Base-by-base conservation (phyloP, 1,284 basidiomycete genomes). In the Tranzscheliella williamsii region DNA sequence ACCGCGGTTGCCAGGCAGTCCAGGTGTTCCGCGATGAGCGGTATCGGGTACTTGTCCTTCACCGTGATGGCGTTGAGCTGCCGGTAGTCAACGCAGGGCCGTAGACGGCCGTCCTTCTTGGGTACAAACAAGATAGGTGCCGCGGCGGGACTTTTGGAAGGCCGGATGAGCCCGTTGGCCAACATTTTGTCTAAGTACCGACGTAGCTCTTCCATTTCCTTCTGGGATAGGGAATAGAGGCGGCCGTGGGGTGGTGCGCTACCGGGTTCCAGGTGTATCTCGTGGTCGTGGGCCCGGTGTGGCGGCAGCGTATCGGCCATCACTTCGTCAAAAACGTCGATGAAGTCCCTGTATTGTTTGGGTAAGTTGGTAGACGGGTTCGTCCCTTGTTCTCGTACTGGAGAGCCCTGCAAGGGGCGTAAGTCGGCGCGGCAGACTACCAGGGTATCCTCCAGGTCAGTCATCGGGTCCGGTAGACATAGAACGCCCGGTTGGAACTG, bases 1-100 rank as follows among this genome's bases (percentile, higher is more conserved):
- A 12, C 15, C 8, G 45, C 29, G 16, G n/a, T 18, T 5, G 11
- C 13, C 15, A 48, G 21, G 8, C 30, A 23, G 30, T 48, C 24
- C n/a, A 48, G 38, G 22, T 24, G 30, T 24, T 48, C 38, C 13
- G 31, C n/a, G 45, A 48, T 48, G 20, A 40, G 38, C 11, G 45
- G 45, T 12, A 48, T 32, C 13, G 45, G 20, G 38, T 40, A 41
- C 1, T 32, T 37, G 20, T 41, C 24, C 26, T 48, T 48, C 22
- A 39, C 21, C 15, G 43, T 38, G 36, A 38, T 30, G 21, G 16
- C 18, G 29, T 38, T 46, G 35, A 34, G 17, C 18, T 9, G 11
- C 9, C 17, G 32, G 17, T 34, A 34, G 17, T 34, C 32, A 9
- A 34, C 38, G 21, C 33, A 22, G 5, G 34, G 37, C n/a, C 24